These are phyloP conservation scores for Dothidotthia symphoricarpi DNA, from an alignment of 2,329 filamentous ascomycete genomes.

Conservation along the genomic window DNA sequence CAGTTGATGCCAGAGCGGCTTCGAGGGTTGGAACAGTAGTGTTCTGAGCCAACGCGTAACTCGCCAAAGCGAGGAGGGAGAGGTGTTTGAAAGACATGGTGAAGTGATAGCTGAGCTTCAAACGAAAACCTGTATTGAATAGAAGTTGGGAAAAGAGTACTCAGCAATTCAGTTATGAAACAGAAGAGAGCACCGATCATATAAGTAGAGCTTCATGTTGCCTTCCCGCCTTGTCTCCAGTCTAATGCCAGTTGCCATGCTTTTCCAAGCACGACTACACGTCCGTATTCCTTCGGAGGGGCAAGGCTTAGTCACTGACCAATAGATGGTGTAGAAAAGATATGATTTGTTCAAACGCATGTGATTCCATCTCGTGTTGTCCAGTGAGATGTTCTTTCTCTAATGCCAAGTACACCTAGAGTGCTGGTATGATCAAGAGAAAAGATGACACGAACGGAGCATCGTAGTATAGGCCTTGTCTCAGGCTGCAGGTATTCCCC, in stretches of 20 bases:
- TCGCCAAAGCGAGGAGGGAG: conserved; percentile 37
- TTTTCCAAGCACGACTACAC: conserved; percentile 13
- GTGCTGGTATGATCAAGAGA: conserved; percentile 11
- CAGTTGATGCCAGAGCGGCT: conserved; percentile 17
- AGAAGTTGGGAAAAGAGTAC: background rate
- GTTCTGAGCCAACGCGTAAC: conserved; percentile 34
- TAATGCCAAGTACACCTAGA: conserved; percentile 18
- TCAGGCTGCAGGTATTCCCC: conserved; percentile 17
- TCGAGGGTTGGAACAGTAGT: conserved; percentile 14
- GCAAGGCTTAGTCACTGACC: conserved; percentile 1
- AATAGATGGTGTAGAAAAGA: too few relatives aligned
- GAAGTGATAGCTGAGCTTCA: conserved; percentile 3
- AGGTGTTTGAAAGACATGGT: conserved; percentile 44
- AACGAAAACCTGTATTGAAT: background rate
- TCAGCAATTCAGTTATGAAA: background rate
- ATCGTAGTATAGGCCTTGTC: conserved; percentile 13
- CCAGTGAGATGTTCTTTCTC: conserved; percentile 16
- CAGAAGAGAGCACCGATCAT: conserved; percentile 10
- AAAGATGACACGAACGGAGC: conserved; percentile 18
- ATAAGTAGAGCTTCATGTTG: conserved; percentile 17
- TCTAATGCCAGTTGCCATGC: conserved; percentile 11
- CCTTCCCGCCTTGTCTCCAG: conserved; percentile 2
- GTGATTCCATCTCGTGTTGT: conserved; percentile 13
- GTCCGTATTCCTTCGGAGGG: conserved; percentile 8
- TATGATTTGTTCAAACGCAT: conserved; percentile 3